Evolutionary conservation across 2,329 filamentous ascomycete genomes (phyloP).

Genomic region (Diaporthe velutina): DNA sequence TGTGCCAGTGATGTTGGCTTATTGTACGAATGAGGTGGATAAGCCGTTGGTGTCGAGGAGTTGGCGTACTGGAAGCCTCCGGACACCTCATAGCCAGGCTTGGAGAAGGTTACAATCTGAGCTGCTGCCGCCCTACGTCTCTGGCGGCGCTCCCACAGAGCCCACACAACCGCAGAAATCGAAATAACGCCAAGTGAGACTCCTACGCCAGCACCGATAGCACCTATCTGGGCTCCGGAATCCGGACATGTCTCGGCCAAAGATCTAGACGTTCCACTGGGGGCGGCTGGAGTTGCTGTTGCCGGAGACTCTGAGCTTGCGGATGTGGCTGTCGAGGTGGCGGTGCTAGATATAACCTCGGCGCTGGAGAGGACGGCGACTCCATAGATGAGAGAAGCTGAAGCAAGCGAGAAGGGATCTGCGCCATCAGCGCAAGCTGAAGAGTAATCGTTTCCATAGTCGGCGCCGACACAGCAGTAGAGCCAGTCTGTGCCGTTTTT

Average conservation of each 20-base stretch:
- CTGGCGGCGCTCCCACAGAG: constrained; percentile 9
- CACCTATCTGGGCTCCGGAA: neutral
- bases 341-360: neutral
- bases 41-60: neutral
- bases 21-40: neutral
- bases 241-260: neutral
- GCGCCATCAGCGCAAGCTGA: neutral
- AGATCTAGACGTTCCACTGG: neutral
- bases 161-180: neutral
- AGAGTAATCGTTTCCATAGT: neutral
- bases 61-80: neutral
- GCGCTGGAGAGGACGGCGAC: constrained; percentile 4
- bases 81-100: neutral
- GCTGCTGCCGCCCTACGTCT: neutral
- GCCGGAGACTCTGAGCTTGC: neutral
- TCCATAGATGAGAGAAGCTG: neutral
- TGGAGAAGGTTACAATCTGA: neutral
- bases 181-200: neutral
- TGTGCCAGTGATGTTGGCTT: neutral
- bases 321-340: neutral
- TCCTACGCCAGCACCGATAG: neutral
- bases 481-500: neutral
- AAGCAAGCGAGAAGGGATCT: neutral
- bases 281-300: neutral
- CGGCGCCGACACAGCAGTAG: neutral